Conservation (phyloP, 257 asterid genomes). For the Paulownia fortunei region DNA sequence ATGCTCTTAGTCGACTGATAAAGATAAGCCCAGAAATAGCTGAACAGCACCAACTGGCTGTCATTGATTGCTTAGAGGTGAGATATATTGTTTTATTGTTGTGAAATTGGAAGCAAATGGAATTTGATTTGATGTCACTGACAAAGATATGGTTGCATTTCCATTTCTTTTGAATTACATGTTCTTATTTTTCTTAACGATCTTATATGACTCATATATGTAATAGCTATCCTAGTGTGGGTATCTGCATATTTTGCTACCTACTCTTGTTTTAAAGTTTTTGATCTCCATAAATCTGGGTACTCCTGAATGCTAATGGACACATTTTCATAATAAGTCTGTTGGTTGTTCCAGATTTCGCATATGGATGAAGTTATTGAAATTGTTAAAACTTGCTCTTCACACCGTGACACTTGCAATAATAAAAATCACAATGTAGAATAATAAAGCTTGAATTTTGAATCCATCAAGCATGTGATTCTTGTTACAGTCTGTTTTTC, state of each 20-base stretch:
- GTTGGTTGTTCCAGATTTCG: too few species aligned
- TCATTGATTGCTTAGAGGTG: slow-evolving; percentile 98
- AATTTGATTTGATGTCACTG: slow-evolving; percentile 26
- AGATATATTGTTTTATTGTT: slow-evolving; percentile 31
- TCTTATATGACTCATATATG: slow-evolving; percentile 7
- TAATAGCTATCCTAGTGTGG: background rate
- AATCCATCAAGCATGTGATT: background rate
- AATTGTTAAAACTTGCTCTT: background rate
- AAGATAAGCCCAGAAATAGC: slow-evolving; percentile 94
- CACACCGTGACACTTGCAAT: background rate
- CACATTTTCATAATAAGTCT: background rate
- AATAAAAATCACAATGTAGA: background rate
- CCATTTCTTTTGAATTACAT: slow-evolving; percentile 12
- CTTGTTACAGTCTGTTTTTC: background rate
- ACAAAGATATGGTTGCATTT: slow-evolving; percentile 5
- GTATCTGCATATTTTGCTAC: background rate
- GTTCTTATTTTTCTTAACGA: background rate
- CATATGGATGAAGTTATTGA: background rate
- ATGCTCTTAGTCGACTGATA: slow-evolving; percentile 95
- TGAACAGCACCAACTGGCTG: slow-evolving; percentile 97
- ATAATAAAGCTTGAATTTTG: slow-evolving; percentile 17
- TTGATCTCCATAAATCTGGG: background rate
- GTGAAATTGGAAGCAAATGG: slow-evolving; percentile 1
- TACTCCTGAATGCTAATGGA: background rate
- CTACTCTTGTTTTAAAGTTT: background rate